Evolutionary conservation across 306 rosid genomes (phyloP).

Genomic region (Datisca glomerata): DNA sequence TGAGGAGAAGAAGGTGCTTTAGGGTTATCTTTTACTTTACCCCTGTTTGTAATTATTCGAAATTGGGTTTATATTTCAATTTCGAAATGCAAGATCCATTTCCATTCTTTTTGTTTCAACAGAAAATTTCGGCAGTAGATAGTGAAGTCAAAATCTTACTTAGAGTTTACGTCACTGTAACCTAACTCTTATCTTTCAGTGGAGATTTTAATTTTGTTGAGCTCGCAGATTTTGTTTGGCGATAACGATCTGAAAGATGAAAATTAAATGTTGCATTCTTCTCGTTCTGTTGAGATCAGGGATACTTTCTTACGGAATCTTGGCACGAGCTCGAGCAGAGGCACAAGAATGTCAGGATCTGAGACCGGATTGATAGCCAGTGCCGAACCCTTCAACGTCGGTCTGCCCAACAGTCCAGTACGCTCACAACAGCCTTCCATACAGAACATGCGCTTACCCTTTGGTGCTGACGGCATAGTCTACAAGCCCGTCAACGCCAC

Average conservation of each 20-base stretch:
- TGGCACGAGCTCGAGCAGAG: background rate
- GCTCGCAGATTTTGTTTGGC: background rate
- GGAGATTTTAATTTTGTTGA: no score
- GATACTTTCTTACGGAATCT: conserved; percentile 2
- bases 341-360: conserved; percentile 29
- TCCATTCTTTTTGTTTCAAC: no score
- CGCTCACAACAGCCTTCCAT: conserved; percentile 7
- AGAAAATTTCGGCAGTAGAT: no score
- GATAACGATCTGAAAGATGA: background rate
- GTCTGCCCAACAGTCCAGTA: conserved; percentile 11
- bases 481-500: conserved; percentile 7
- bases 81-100: background rate
- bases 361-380: conserved; percentile 25
- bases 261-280: background rate
- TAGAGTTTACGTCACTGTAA: no score
- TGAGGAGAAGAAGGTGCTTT: background rate
- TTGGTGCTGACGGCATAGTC: conserved; percentile 19
- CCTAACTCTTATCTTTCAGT: no score
- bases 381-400: conserved; percentile 24
- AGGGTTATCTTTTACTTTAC: conserved; percentile 1
- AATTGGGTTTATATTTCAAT: no score
- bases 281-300: background rate
- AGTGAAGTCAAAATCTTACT: no score
- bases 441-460: conserved; percentile 23
- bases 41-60: conserved; percentile 1